Percentiles rank a stretch among this genome's conserved stretches.
Conservation (phyloP, 1,284 basidiomycete species). For the Megacollybia platyphylla region DNA sequence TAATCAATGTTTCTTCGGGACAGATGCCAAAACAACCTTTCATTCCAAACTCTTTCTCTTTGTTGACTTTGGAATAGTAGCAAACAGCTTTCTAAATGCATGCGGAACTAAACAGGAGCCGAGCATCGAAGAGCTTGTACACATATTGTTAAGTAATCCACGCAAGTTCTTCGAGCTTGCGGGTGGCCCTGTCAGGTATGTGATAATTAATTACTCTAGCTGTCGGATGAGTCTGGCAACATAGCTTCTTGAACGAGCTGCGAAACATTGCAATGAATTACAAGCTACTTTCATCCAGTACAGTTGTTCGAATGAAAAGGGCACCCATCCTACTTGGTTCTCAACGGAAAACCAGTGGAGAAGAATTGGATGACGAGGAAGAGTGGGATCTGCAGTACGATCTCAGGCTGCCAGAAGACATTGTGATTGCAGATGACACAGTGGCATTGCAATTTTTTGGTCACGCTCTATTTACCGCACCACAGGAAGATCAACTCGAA, state of each 20-base stretch:
- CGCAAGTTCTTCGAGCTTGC: slow-evolving; percentile 57
- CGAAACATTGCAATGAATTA: slow-evolving; percentile 77
- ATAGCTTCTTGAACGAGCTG: slow-evolving; percentile 73
- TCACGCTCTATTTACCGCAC: slow-evolving; percentile 67
- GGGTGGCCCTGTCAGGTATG: slow-evolving; percentile 51
- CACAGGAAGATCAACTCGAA: slow-evolving; percentile 84
- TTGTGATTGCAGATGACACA: slow-evolving; percentile 74
- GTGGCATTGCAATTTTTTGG: slow-evolving; percentile 70
- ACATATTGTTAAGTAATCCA: slow-evolving; percentile 54
- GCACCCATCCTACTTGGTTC: slow-evolving; percentile 66
- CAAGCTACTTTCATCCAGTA: slow-evolving; percentile 42
- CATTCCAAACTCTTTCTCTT: slow-evolving; percentile 78
- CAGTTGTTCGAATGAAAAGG: slow-evolving; percentile 53
- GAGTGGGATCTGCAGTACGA: slow-evolving; percentile 59
- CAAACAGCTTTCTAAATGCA: slow-evolving; percentile 76
- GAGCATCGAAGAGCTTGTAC: slow-evolving; percentile 68
- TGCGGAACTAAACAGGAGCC: slow-evolving; percentile 88
- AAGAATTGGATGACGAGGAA: slow-evolving; percentile 46
- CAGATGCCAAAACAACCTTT: slow-evolving; percentile 33
- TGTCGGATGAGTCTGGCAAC: neutral
- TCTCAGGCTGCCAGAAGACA: slow-evolving; percentile 45
- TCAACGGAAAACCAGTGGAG: slow-evolving; percentile 29
- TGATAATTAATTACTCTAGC: slow-evolving; percentile 3
- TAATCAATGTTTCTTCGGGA: slow-evolving; percentile 51
- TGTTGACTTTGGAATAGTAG: slow-evolving; percentile 78